Conservation (phyloP, 176 grass and related monocot species). For the Zoysia japonica region DNA sequence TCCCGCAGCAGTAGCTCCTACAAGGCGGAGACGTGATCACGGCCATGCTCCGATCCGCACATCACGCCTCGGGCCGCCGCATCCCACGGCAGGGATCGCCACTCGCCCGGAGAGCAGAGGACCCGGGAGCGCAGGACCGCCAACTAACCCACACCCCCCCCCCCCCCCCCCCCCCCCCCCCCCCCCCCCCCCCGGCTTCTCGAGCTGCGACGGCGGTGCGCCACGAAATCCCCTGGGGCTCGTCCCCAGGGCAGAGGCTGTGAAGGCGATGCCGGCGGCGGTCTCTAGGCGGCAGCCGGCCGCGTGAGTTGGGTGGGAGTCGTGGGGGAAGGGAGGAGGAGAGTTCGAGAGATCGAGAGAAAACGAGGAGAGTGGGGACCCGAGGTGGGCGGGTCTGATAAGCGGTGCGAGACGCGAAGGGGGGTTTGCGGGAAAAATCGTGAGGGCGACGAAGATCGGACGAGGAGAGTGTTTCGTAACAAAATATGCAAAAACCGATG, state of each 20-base stretch:
- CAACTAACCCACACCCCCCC: background rate
- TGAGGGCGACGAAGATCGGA: constrained; percentile 16
- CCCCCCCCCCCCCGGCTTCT: background rate
- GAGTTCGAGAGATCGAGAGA: constrained; percentile 43
- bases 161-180: background rate
- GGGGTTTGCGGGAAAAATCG: constrained; percentile 38
- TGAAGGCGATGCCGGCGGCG: background rate
- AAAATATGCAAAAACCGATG: too few species aligned
- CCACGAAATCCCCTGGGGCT: background rate
- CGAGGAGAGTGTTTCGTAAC: constrained; percentile 1
- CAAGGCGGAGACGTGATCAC: constrained; percentile 47
- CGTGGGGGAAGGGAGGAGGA: background rate
- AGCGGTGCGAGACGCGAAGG: background rate
- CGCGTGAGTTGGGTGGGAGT: constrained; percentile 29
- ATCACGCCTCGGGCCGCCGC: constrained; percentile 46
- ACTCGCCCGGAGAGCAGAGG: background rate
- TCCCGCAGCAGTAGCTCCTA: constrained; percentile 29
- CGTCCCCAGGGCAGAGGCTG: background rate
- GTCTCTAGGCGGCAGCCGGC: constrained; percentile 14
- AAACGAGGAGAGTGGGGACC: background rate
- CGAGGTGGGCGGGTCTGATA: background rate
- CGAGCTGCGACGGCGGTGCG: background rate
- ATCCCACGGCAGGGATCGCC: constrained; percentile 35
- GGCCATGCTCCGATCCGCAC: constrained; percentile 69
- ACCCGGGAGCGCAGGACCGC: background rate